These are phyloP conservation scores for Thozetella sp. DNA, from an alignment of 495 filamentous ascomycete genomes.

Conservation along the genomic window DNA sequence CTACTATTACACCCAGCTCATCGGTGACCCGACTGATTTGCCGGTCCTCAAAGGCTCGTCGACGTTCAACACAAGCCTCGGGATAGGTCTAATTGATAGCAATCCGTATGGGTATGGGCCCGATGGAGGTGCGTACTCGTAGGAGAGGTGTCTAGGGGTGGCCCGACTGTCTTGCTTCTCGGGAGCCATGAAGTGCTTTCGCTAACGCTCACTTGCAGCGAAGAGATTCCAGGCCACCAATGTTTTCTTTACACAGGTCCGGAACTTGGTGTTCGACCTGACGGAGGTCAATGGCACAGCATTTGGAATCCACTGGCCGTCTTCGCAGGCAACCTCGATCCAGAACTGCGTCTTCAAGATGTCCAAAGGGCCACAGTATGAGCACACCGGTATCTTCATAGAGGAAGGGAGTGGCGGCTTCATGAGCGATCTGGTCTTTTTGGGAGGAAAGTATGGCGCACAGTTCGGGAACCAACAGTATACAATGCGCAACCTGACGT, in stretches of 20 bases:
- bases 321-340: slow-evolving; percentile 85
- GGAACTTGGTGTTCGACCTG: slow-evolving; percentile 88
- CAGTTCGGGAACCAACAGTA: slow-evolving; percentile 83
- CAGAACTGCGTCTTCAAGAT: slow-evolving; percentile 88
- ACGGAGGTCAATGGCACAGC: slow-evolving; percentile 63
- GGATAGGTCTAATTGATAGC: slow-evolving; percentile 19
- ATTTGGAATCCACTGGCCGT: slow-evolving; percentile 91
- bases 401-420: slow-evolving; percentile 76
- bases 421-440: slow-evolving; percentile 70
- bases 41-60: slow-evolving; percentile 72
- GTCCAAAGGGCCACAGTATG: slow-evolving; percentile 51
- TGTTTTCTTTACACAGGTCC: slow-evolving; percentile 93
- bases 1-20: slow-evolving; percentile 67
- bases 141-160: background rate
- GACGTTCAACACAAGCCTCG: slow-evolving; percentile 48
- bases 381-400: slow-evolving; percentile 76
- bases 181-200: background rate
- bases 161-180: background rate
- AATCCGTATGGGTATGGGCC: slow-evolving; percentile 22
- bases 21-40: slow-evolving; percentile 58
- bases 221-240: slow-evolving; percentile 57
- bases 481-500: slow-evolving; percentile 83
- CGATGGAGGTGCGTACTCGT: slow-evolving; percentile 14
- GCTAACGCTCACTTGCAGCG: background rate
- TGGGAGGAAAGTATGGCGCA: slow-evolving; percentile 64